Base-by-base conservation (phyloP, 2,329 filamentous ascomycete genomes). In the Xenoacremonium recifei region DNA sequence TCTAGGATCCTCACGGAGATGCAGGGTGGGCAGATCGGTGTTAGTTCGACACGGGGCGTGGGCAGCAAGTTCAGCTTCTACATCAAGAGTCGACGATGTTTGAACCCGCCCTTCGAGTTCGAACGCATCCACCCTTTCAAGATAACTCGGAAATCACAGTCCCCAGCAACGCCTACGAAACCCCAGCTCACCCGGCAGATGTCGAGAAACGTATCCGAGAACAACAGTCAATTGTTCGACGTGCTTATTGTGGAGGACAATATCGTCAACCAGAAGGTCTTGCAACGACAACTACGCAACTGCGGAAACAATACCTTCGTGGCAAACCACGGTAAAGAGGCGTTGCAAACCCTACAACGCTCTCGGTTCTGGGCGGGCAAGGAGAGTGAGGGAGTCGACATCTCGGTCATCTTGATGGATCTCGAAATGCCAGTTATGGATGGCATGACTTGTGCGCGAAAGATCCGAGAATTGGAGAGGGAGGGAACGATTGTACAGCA, bases 351-450 rank as follows among this genome's bases (percentile, higher is more conserved):
- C 33, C 58, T 85, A 23, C 68, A 75, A 45, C 70, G 66, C 36
- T 82, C 79, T 7, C 68, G 71, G 5, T 82, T 77, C 57, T 82
- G 79, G 79, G 58, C 61, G 17, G 72, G 72, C 12, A 65, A 72
- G 7, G 71, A 73, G 47, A 45, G 62, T 13, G 64, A 69, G 12
- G 73, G 73, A 3, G 64, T 72, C 7, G 74, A 81, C 35, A 73
- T 87, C 18, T 80, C 80, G 7, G 73, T 89, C 34, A 82, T 91
- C 11, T 64, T 91, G 5, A 89, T 91, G 86, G 87, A 91, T 58
- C 72, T 89, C 35, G 86, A 90, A 57, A 91, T 91, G 87, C 87
- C 87, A 1, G 76, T 89, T 32, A 90, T 90, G 87, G 85, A 91
- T 55, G 87, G 87, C 25, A 79, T 87, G 63, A 85, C 84, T 3